Evolutionary conservation across 2,329 filamentous ascomycete genomes (phyloP).

Genomic region (Ophiocordyceps camponoti-leonardi): DNA sequence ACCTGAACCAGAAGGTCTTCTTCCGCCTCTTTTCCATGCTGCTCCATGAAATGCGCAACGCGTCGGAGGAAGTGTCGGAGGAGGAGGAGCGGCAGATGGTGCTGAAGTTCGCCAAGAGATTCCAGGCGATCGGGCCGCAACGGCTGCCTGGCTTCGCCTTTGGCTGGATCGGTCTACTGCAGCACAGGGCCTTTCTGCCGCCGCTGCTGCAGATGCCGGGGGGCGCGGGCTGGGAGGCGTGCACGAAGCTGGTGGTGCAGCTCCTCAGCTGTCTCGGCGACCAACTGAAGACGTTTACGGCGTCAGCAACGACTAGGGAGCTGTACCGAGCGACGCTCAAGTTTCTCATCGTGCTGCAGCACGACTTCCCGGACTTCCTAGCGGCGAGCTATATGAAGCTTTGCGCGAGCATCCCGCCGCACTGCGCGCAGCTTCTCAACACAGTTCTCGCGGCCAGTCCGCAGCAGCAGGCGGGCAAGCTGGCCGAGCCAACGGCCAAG

Average conservation of each 20-base stretch:
- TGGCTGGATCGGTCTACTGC: slow-evolving; percentile 66
- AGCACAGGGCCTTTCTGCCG: slow-evolving; percentile 74
- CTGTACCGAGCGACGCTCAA: slow-evolving; percentile 74
- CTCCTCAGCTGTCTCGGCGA: slow-evolving; percentile 62
- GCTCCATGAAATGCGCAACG: slow-evolving; percentile 52
- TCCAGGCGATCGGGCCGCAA: slow-evolving; percentile 58
- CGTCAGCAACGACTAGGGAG: slow-evolving; percentile 56
- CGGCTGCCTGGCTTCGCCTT: slow-evolving; percentile 72
- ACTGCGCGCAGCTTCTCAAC: slow-evolving; percentile 79
- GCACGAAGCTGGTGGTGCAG: slow-evolving; percentile 55
- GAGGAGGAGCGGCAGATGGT: slow-evolving; percentile 53
- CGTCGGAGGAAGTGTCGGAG: slow-evolving; percentile 39
- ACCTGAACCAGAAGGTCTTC: slow-evolving; percentile 78
- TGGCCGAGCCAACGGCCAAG: slow-evolving; percentile 45
- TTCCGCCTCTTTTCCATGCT: slow-evolving; percentile 76
- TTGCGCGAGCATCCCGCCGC: slow-evolving; percentile 62
- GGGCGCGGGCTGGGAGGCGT: slow-evolving; percentile 57
- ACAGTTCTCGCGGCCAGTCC: slow-evolving; percentile 72
- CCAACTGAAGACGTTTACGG: slow-evolving; percentile 56
- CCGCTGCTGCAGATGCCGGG: slow-evolving; percentile 52
- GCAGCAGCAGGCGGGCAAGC: slow-evolving; percentile 45
- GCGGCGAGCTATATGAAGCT: slow-evolving; percentile 73
- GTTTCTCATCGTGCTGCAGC: slow-evolving; percentile 69
- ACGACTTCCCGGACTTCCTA: slow-evolving; percentile 89
- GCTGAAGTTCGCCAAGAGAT: slow-evolving; percentile 50